Evolutionary conservation across 1,284 basidiomycete species (phyloP).

Genomic region (Trichosporon coremiiforme): DNA sequence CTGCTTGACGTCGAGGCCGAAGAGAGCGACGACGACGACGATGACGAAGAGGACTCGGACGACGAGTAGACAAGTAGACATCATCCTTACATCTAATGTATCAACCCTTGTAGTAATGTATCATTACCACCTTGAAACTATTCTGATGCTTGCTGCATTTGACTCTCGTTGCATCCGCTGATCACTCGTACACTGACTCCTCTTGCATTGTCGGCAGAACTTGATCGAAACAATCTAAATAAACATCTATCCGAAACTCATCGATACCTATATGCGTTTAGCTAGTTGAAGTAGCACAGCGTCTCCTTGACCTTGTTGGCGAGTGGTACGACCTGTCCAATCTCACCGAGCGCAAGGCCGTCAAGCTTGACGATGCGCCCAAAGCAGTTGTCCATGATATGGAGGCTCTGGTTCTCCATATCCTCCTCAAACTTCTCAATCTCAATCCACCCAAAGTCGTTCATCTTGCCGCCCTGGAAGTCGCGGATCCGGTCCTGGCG

Average conservation of each 20-base stretch:
- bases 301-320: conserved; percentile 27
- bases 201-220: not conserved
- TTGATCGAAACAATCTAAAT: not conserved
- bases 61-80: conserved; percentile 54
- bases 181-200: not conserved
- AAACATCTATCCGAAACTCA: not conserved
- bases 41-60: conserved; percentile 63
- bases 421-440: conserved; percentile 30
- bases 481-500: conserved; percentile 28
- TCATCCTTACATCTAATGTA: conserved; percentile 14
- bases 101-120: conserved; percentile 17
- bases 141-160: not conserved
- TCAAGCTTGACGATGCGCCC: conserved; percentile 27
- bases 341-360: conserved; percentile 22
- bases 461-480: conserved; percentile 23
- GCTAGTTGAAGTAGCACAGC: conserved; percentile 19
- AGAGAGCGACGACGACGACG: conserved; percentile 63
- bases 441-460: conserved; percentile 28
- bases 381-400: conserved; percentile 30
- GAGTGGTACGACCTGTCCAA: conserved; percentile 25
- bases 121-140: not conserved
- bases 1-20: conserved; percentile 64
- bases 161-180: not conserved
- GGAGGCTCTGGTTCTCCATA: conserved; percentile 30
- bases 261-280: not conserved